phyloP scores from a whole-genome alignment of 2,329 filamentous ascomycete genomes.

The Chlorencoelia australis region DNA sequence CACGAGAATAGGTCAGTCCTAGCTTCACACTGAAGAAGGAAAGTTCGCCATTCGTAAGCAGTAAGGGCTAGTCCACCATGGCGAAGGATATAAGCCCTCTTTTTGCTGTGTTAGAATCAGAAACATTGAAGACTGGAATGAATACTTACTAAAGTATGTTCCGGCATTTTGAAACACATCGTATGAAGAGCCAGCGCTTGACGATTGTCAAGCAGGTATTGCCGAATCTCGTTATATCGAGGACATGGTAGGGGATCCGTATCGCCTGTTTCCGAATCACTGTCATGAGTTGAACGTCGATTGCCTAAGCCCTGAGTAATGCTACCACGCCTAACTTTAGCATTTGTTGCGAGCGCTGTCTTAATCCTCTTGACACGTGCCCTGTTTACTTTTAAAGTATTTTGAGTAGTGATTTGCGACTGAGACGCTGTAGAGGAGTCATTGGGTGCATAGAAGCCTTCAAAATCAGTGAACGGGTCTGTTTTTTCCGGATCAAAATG shows the following conservation, averaged over 20 bases:
- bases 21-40: slow-evolving; percentile 4
- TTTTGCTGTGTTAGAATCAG: not conserved
- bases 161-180: slow-evolving; percentile 9
- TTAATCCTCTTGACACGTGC: too few relatives aligned
- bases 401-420: too few relatives aligned
- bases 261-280: not conserved
- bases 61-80: slow-evolving; percentile 3
- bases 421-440: too few relatives aligned
- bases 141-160: slow-evolving; percentile 7
- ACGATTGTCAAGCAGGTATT: slow-evolving; percentile 4
- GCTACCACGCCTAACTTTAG: not conserved
- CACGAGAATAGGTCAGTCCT: slow-evolving; percentile 1
- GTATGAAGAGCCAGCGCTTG: slow-evolving; percentile 8
- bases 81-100: slow-evolving; percentile 3
- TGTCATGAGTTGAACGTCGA: not conserved
- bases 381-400: not conserved
- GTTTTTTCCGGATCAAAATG: rapidly evolving
- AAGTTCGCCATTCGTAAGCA: slow-evolving; percentile 7
- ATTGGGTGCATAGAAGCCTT: not conserved
- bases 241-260: not conserved
- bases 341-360: too few relatives aligned
- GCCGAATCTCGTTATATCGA: slow-evolving; percentile 2
- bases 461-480: slow-evolving; percentile 1
- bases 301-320: too few relatives aligned
- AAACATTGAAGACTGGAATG: too few relatives aligned